A percentile compares a stretch with the other conserved stretches of the same genome.
Evolutionary conservation across 768 basidiomycete species (phyloP).

Genomic region (Kwoniella mangroviensis): DNA sequence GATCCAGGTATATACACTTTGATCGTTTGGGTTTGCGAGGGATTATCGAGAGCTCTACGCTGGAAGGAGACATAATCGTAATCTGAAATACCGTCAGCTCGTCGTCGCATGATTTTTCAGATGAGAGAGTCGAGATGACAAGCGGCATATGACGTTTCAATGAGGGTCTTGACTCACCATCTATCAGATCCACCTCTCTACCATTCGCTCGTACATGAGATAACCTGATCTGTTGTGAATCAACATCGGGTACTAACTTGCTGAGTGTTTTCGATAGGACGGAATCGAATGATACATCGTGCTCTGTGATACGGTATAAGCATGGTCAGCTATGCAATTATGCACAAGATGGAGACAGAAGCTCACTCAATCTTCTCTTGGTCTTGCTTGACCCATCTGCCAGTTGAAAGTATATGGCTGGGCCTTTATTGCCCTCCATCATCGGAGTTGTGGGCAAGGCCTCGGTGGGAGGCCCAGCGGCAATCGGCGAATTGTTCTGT

Average conservation of each 20-base stretch:
- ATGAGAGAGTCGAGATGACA: background rate
- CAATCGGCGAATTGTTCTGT: background rate
- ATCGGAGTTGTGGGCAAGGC: background rate
- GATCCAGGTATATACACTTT: conserved; percentile 22
- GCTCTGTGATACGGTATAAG: conserved; percentile 2
- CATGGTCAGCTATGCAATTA: no score
- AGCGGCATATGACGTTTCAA: background rate
- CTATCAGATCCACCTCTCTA: conserved; percentile 34
- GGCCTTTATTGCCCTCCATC: conserved; percentile 2
- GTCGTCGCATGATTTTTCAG: background rate
- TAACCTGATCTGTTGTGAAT: conserved; percentile 23
- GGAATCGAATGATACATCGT: background rate
- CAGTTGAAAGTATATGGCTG: conserved; percentile 8
- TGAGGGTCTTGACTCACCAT: conserved; percentile 27
- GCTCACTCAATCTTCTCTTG: conserved; percentile 20
- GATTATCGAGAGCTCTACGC: conserved; percentile 16
- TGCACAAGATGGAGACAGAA: background rate
- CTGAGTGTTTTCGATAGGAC: conserved; percentile 2
- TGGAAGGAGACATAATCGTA: conserved; percentile 25
- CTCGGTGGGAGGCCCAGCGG: conserved; percentile 2
- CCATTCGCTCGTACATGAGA: conserved; percentile 35
- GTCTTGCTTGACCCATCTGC: conserved; percentile 17
- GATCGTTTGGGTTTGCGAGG: background rate
- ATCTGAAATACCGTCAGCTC: conserved; percentile 13
- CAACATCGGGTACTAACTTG: conserved; percentile 9